Evolutionary conservation across 495 filamentous ascomycete species (phyloP), one percentile per base, ranked within the genome.

Genomic region (Lasiosphaeriaceae sp.): DNA sequence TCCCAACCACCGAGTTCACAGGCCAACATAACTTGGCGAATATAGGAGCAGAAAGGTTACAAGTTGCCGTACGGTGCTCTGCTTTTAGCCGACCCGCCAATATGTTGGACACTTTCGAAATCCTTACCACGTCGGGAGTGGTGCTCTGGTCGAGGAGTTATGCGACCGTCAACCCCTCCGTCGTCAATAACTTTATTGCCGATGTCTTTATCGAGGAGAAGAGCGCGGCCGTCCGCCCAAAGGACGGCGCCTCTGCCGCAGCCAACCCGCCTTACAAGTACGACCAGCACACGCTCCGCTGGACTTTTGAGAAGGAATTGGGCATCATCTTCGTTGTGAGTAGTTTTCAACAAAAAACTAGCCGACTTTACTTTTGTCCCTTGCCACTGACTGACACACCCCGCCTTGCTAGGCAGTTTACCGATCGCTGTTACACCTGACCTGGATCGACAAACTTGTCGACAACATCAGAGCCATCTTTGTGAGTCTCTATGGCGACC

Each of bases 191-290:
- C 75, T 88, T 97, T 71, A 95, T 98, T 77, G 84, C 84, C 69
- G 92, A 97, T 71, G 87, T 97, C 67, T 93, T 98, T 75, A 96
- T 98, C 67, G 95, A 97, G 74, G 94, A 97, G 66, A 86, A 87
- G 35, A 79, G 80, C 52, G 79, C 87, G 37, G 81, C 82, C 48
- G 77, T 75, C 39, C 80, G 77, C 60, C 76, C 79, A 56, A 82
- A 81, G 57, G 80, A 82, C 48, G 78, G 83, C 66, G 69, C 73
- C 19, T 79, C 83, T 39, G 80, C 83, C 3, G 72, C 82, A 3
- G 69, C 71, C 43, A 87, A 88, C 60, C 85, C 90, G 1, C 74
- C 84, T 0, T 97, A 91, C 75, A 93, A 86, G 74, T 87, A 90
- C 65, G 94, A 97, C 65, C 90, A 93, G 62, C 95, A 97, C 71